A percentile compares a stretch with the other conserved stretches of the same genome.
Conservation (phyloP, 2,329 filamentous ascomycete genomes). For the Elsinoe batatas region DNA sequence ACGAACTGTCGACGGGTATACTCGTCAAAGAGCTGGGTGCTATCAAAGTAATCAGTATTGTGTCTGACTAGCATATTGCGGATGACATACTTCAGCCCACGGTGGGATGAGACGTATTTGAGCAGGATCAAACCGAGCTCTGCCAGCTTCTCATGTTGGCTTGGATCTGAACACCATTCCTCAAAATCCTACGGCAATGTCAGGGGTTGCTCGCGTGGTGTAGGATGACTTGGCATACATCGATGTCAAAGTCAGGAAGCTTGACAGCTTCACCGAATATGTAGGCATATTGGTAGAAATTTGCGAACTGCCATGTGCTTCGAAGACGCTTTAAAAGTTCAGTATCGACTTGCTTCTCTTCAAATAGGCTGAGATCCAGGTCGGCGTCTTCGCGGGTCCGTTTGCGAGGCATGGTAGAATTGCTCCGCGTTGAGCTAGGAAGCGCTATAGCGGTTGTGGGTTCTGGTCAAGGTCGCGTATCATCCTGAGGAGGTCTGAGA, state of each 20-base stretch:
- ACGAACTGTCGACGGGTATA: slow-evolving; percentile 83
- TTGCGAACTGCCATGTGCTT: slow-evolving; percentile 93
- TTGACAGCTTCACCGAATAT: slow-evolving; percentile 84
- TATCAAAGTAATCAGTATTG: slow-evolving; percentile 29
- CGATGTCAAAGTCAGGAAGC: slow-evolving; percentile 82
- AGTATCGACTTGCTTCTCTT: slow-evolving; percentile 19
- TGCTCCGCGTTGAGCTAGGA: slow-evolving; percentile 1
- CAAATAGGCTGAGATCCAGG: slow-evolving; percentile 25
- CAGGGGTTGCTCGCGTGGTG: slow-evolving; percentile 20
- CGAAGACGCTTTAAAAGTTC: slow-evolving; percentile 58
- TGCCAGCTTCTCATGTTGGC: slow-evolving; percentile 59
- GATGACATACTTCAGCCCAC: slow-evolving; percentile 69
- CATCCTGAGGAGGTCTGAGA: background rate
- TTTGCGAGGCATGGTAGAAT: slow-evolving; percentile 45
- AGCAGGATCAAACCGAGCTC: slow-evolving; percentile 79
- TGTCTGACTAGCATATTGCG: background rate
- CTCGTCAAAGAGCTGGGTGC: slow-evolving; percentile 81
- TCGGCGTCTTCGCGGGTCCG: slow-evolving; percentile 45
- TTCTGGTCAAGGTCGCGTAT: background rate
- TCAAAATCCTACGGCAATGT: slow-evolving; percentile 63
- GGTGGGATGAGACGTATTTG: slow-evolving; percentile 89
- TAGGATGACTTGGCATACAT: slow-evolving; percentile 48
- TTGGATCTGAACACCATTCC: slow-evolving; percentile 71
- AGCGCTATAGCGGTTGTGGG: background rate
- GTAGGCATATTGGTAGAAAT: slow-evolving; percentile 85